phyloP scores from a whole-genome alignment of 1,284 basidiomycete species.

The Stereum hirsutum region DNA sequence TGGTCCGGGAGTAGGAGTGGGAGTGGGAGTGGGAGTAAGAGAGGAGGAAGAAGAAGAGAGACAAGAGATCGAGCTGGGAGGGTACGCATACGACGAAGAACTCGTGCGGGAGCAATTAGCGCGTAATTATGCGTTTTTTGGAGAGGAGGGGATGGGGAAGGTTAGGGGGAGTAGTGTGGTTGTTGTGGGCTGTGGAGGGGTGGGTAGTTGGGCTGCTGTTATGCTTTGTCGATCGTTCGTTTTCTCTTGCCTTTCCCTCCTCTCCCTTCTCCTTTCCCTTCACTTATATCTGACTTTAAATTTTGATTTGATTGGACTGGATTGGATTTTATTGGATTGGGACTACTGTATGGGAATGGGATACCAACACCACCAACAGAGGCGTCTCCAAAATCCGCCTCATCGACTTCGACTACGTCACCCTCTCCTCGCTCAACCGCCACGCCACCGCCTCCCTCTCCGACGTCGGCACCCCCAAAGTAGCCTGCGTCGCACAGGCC shows the following conservation, averaged over 20 bases:
- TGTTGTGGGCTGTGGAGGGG: slow-evolving; percentile 92
- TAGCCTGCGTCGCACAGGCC: slow-evolving; percentile 70
- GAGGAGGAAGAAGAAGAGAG: background rate
- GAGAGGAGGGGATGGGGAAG: slow-evolving; percentile 80
- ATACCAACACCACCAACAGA: slow-evolving; percentile 24
- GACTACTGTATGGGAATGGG: background rate
- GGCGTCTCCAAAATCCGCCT: slow-evolving; percentile 68
- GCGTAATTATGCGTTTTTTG: slow-evolving; percentile 92
- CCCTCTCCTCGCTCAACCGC: slow-evolving; percentile 85
- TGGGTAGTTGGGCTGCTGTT: slow-evolving; percentile 91
- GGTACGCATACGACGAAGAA: slow-evolving; percentile 56
- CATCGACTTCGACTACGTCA: slow-evolving; percentile 90
- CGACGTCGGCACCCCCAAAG: slow-evolving; percentile 95
- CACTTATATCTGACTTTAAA: background rate
- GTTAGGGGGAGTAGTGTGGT: slow-evolving; percentile 77
- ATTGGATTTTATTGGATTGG: background rate
- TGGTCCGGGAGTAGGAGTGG: background rate
- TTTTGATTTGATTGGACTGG: background rate
- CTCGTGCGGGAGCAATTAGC: slow-evolving; percentile 83
- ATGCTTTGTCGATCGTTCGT: slow-evolving; percentile 87
- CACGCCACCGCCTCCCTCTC: slow-evolving; percentile 88
- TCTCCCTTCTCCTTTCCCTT: background rate
- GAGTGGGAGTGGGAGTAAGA: background rate
- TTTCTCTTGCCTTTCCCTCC: background rate
- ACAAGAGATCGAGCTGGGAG: background rate